phyloP scores from a whole-genome alignment of 73 alveolate genomes.

The Tetrahymena borealis region DNA sequence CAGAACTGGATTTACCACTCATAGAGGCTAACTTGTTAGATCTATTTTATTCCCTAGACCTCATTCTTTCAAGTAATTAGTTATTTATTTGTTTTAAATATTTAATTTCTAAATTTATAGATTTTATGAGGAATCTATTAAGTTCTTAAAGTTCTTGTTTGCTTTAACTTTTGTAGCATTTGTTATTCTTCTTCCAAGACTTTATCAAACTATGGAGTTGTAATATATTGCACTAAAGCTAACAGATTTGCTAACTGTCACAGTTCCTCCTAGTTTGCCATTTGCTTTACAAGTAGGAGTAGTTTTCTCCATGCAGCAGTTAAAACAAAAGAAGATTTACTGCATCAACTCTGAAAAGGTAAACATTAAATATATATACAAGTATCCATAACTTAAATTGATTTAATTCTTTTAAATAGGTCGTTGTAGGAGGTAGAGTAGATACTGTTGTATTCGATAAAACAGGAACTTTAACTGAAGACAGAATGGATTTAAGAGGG shows the following conservation, averaged over 20 bases:
- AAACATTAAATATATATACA: slow-evolving; percentile 9
- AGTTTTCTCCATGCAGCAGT: slow-evolving; percentile 63
- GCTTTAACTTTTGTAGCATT: slow-evolving; percentile 63
- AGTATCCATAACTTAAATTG: not conserved
- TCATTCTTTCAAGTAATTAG: not conserved
- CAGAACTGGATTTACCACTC: slow-evolving; percentile 40
- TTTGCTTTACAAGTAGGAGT: slow-evolving; percentile 81
- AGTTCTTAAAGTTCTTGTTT: slow-evolving; percentile 61
- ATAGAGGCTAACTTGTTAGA: slow-evolving; percentile 36
- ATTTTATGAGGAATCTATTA: slow-evolving; percentile 65
- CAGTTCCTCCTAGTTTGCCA: slow-evolving; percentile 89
- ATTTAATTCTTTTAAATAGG: not conserved
- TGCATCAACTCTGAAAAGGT: slow-evolving; percentile 77
- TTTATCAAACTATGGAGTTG: slow-evolving; percentile 10
- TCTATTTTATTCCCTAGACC: slow-evolving; percentile 37
- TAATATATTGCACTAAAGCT: slow-evolving; percentile 47
- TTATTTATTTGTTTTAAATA: slow-evolving; percentile 32
- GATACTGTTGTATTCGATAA: slow-evolving; percentile 65
- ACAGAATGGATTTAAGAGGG: slow-evolving; percentile 9
- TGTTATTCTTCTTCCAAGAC: slow-evolving; percentile 57
- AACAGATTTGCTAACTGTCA: slow-evolving; percentile 73
- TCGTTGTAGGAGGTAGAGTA: slow-evolving; percentile 56
- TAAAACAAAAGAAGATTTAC: slow-evolving; percentile 61
- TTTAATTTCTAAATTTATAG: slow-evolving; percentile 55
- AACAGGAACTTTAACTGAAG: slow-evolving; percentile 62